Evolutionary conservation across 345 rosid genomes (phyloP).

Genomic region (Cardamine chenopodiifolia): DNA sequence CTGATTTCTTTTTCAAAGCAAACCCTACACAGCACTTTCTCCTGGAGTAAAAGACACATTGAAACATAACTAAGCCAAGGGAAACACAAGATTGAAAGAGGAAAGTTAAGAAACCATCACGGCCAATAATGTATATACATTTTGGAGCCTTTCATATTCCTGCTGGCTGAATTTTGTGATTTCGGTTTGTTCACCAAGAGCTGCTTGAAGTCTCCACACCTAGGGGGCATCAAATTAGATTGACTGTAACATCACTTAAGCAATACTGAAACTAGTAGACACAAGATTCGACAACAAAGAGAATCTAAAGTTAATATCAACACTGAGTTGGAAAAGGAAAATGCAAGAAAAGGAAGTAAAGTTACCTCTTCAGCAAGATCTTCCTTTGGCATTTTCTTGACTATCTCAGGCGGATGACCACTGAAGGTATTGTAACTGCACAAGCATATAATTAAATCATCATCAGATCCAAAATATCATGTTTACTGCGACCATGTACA

Average conservation of each 20-base stretch:
- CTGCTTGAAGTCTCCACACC: conserved; percentile 99
- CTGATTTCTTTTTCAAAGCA: conserved; percentile 92
- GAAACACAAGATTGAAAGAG: not conserved
- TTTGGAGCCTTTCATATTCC: conserved; percentile 95
- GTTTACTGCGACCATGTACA: not conserved
- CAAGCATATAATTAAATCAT: conserved; percentile 10
- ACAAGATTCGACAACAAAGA: not conserved
- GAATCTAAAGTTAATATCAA: conserved; percentile 19
- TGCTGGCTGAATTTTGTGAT: conserved; percentile 88
- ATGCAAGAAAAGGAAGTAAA: conserved; percentile 11
- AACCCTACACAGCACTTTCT: conserved; percentile 92
- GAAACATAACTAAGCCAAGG: conserved; percentile 13
- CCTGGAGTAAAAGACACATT: conserved; percentile 51
- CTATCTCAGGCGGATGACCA: conserved; percentile 93
- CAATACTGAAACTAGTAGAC: conserved; percentile 11
- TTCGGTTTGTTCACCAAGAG: conserved; percentile 95
- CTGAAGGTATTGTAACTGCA: conserved; percentile 92
- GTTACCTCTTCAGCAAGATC: conserved; percentile 97
- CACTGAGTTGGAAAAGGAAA: not conserved
- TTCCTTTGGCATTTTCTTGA: conserved; percentile 94
- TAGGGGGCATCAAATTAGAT: conserved; percentile 32
- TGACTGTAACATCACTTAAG: conserved; percentile 5
- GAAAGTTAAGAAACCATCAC: not conserved
- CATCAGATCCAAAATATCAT: not conserved
- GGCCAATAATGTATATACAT: conserved; percentile 32